phyloP scores from a whole-genome alignment of 306 rosid genomes.

The Corylus americana region DNA sequence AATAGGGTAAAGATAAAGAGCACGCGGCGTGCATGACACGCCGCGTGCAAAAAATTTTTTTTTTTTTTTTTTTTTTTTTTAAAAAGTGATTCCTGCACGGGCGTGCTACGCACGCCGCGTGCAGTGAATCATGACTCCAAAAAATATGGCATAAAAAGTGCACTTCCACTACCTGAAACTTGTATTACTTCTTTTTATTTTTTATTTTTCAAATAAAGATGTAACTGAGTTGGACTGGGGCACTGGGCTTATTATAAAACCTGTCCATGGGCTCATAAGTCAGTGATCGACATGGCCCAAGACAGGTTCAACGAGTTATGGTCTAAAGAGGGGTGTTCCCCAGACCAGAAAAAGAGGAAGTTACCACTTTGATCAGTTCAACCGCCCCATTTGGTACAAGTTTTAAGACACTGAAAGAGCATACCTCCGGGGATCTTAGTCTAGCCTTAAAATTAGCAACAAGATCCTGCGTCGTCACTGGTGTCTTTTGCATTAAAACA shows the following conservation, averaged over 20 bases:
- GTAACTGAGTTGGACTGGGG: not conserved
- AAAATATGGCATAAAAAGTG: not conserved
- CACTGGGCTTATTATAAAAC: not conserved
- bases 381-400: not conserved
- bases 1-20: no score
- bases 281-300: not conserved
- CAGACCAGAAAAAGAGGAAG: conserved; percentile 2
- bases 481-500: conserved; percentile 73
- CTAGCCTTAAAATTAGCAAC: conserved; percentile 88
- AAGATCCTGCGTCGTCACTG: conserved; percentile 90
- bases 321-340: not conserved
- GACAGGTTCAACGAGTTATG: not conserved
- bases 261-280: not conserved
- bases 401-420: conserved; percentile 19
- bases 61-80: no score
- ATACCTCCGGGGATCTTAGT: conserved; percentile 65
- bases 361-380: conserved; percentile 14
- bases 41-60: no score
- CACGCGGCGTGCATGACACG: no score
- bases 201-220: not conserved
- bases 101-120: no score
- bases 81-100: no score
- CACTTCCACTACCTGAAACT: not conserved
- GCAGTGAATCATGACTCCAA: no score
- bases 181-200: no score